A percentile compares a stretch with the other conserved stretches of the same genome.
Evolutionary conservation across 331 rosid genomes (phyloP).

Genomic region (Stylosanthes scabra): DNA sequence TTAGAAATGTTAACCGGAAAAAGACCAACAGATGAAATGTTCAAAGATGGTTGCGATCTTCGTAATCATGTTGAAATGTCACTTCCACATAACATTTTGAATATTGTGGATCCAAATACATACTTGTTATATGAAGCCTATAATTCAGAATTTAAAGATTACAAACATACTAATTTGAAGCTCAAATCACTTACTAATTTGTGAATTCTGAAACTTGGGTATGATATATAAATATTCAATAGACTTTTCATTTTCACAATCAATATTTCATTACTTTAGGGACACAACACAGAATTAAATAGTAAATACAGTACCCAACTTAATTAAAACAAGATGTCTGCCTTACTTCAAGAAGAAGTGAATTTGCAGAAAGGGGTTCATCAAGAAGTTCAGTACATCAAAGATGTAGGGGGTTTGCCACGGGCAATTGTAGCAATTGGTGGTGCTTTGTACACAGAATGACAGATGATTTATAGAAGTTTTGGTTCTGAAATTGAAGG

Average conservation of each 20-base stretch:
- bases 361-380: conserved; percentile 44
- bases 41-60: conserved; percentile 19
- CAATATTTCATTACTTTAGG: conserved; percentile 16
- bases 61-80: neutral
- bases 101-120: conserved; percentile 26
- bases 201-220: neutral
- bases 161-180: neutral
- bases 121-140: no score
- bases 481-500: conserved; percentile 55
- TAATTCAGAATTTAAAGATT: neutral
- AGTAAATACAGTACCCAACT: no score
- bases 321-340: conserved; percentile 20
- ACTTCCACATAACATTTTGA: neutral
- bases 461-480: conserved; percentile 45
- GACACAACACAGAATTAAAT: neutral
- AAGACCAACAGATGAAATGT: conserved; percentile 45
- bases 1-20: conserved; percentile 47
- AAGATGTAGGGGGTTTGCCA: conserved; percentile 66
- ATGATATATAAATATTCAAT: conserved; percentile 16
- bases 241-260: conserved; percentile 7
- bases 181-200: neutral
- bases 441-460: conserved; percentile 60
- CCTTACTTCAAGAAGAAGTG: conserved; percentile 48
- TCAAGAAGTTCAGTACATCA: conserved; percentile 43
- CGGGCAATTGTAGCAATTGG: conserved; percentile 68